Evolutionary conservation across 371 early-diverging fungal genomes (phyloP), one percentile per base, ranked within the genome.

Genomic region (Mucor racemosus): DNA sequence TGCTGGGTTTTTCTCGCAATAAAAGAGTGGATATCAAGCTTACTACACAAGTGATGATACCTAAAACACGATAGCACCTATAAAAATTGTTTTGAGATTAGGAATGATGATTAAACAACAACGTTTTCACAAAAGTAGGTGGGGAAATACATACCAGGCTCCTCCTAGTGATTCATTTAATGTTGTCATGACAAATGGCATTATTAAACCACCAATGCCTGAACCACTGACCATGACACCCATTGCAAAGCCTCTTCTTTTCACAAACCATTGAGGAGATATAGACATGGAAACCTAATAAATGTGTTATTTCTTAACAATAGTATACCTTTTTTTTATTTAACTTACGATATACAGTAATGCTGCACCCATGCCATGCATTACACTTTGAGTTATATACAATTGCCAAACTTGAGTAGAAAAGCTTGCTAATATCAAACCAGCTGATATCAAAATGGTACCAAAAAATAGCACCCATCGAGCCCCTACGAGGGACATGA

Each of bases 141-240:
- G 13, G 5, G 31, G 14, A 38, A 38, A 26, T 13, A 31, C 53
- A 53, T 58, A 67, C 87, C 88, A 90, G 14, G 76, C 76, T 42
- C 81, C 71, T 0, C 91, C 93, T 4, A 90, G 66, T 6, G 64
- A 73, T 34, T 77, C 72, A 55, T 93, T 84, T 8, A 93, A 67
- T 33, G 65, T 62, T 40, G 85, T 87, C 66, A 90, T 78, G 6
- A 94, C 68, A 21, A 91, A 90, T 0, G 90, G 84, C 68, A 93
- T 74, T 17, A 88, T 80, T 5, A 94, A 79, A 0, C 94, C 94
- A 33, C 94, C 95, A 35, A 93, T 69, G 6, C 95, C 95, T 8
- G 88, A 84, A 5, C 95, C 95, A 64, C 91, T 81, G 36, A 89
- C 86, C 41, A 90, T 88, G 2, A 95, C 71, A 7, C 94, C 95